Evolutionary conservation across 2,329 filamentous ascomycete genomes (phyloP).

Genomic region (Onygenales sp.): DNA sequence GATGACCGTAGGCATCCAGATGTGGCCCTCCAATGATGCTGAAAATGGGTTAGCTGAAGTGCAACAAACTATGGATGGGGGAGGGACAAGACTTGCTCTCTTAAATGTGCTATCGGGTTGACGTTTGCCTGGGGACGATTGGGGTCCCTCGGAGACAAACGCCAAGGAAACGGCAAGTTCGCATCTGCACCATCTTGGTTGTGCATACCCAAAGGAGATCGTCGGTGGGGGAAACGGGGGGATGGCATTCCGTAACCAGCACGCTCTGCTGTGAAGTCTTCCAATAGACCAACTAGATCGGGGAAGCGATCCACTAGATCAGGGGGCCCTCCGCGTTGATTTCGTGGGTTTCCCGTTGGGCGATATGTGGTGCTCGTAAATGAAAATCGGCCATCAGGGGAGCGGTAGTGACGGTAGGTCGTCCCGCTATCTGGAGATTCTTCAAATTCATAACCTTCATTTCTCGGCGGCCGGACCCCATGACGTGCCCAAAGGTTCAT

Average conservation of each 20-base stretch:
- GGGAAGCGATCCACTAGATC: too few relatives aligned
- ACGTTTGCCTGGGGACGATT: constrained; percentile 39
- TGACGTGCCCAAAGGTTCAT: too few relatives aligned
- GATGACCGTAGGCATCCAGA: neutral
- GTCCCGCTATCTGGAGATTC: constrained; percentile 14
- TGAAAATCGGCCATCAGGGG: constrained; percentile 37
- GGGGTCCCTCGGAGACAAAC: constrained; percentile 42
- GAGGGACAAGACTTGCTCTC: constrained; percentile 32
- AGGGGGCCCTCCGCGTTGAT: constrained; percentile 4
- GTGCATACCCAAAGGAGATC: constrained; percentile 18
- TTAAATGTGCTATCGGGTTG: constrained; percentile 39
- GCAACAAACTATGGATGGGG: neutral
- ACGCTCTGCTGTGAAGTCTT: too few relatives aligned
- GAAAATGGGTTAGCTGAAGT: neutral
- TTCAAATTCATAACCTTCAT: neutral
- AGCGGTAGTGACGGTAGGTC: constrained; percentile 32
- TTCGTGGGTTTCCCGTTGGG: constrained; percentile 12
- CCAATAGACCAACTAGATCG: too few relatives aligned
- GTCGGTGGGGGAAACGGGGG: constrained; percentile 8
- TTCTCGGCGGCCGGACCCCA: neutral
- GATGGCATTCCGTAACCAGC: constrained; percentile 4
- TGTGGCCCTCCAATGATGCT: neutral
- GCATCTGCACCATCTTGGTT: neutral
- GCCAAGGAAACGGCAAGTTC: constrained; percentile 11
- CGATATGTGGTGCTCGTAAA: constrained; percentile 26